Evolutionary conservation across 192 early-diverging fungal species (phyloP), one percentile per base, ranked within the genome.

Genomic region (Kickxella alabastrina): DNA sequence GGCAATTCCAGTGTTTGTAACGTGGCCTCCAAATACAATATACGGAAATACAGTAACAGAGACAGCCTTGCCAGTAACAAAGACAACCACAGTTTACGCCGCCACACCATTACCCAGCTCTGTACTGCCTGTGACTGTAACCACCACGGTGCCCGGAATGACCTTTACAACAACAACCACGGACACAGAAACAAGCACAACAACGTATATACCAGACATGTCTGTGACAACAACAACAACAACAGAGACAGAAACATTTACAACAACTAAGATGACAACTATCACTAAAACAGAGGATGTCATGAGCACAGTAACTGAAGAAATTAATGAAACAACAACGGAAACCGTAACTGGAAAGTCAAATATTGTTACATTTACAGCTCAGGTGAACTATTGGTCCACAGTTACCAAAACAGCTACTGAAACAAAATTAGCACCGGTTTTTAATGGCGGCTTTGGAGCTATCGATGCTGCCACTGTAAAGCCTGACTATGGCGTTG

Each of bases 291-390:
- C n/a, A n/a, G n/a, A n/a, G n/a, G n/a, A n/a, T 4, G 27, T 46
- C 9, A 8, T 1, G 27, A 46, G 28, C 28, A 46, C 44, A 18
- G 52, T 12, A 10, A 40, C 50, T 3, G 27, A 29, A 0, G 25
- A 18, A 5, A n/a, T 26, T 22, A 48, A 32, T 0, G 35, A 25
- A 14, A 64, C 61, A 21, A 25, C 37, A 1, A 54, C 39, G n/a
- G 49, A 41, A 8, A 36, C 50, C 10, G 10, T 32, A 3, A 68
- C 58, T 9, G 27, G n/a, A n/a, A n/a, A 49, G 9, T 37, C 44
- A 18, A 54, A 27, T 6, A 23, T 21, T n/a, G 14, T 49, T 18
- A 49, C 47, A 32, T 6, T 32, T 32, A 32, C 31, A 32, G 31
- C 31, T 8, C 31, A 6, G 31, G 31, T n/a, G n/a, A n/a, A n/a